phyloP scores from a whole-genome alignment of 2,329 filamentous ascomycete species.

The Westerdykella sp. region DNA sequence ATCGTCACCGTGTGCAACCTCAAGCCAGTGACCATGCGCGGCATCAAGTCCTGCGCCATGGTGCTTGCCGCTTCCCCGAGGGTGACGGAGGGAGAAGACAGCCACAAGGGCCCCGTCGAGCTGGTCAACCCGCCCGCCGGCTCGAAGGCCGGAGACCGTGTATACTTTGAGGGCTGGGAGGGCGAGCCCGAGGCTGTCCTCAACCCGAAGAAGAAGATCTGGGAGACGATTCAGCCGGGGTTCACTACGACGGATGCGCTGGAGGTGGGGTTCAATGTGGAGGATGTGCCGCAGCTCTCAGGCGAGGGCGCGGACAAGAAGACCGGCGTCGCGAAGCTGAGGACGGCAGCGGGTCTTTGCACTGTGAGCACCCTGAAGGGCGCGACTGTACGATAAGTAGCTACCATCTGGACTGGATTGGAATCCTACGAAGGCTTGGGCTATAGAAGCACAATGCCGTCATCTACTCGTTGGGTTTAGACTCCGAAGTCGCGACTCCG shows the following conservation, averaged over 20 bases:
- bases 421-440: too few species aligned
- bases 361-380: slow-evolving; percentile 74
- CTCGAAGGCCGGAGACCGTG: slow-evolving; percentile 74
- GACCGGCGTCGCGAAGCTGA: slow-evolving; percentile 55
- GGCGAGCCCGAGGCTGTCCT: slow-evolving; percentile 87
- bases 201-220: slow-evolving; percentile 99
- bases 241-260: slow-evolving; percentile 81
- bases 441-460: background rate
- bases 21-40: slow-evolving; percentile 98
- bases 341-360: slow-evolving; percentile 76
- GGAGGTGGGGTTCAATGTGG: slow-evolving; percentile 82
- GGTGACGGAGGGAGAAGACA: slow-evolving; percentile 71
- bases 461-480: background rate
- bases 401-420: background rate
- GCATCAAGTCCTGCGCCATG: slow-evolving; percentile 77
- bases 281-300: slow-evolving; percentile 67
- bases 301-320: slow-evolving; percentile 58
- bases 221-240: slow-evolving; percentile 93
- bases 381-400: slow-evolving; percentile 68
- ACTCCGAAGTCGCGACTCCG: background rate
- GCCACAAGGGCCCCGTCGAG: slow-evolving; percentile 87
- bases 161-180: slow-evolving; percentile 91
- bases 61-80: slow-evolving; percentile 90
- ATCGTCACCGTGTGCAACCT: slow-evolving; percentile 95
- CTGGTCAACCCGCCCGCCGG: slow-evolving; percentile 77